Percentiles rank a stretch among this genome's conserved stretches.
These are phyloP conservation scores for Sporothrix luriei DNA, from an alignment of 2,329 filamentous ascomycete genomes.

Conservation along the genomic window DNA sequence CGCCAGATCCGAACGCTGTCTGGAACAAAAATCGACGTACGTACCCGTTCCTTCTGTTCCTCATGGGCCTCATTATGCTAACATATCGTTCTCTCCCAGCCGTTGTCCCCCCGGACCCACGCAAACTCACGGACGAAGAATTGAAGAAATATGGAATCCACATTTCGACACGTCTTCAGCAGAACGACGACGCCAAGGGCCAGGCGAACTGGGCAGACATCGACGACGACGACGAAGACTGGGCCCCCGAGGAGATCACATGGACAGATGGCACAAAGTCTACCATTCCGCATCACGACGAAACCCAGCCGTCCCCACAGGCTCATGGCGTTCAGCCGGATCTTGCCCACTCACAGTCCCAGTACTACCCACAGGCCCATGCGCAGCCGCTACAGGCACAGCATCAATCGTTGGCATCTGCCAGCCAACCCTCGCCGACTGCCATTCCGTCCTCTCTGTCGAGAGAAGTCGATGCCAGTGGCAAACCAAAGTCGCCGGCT, in stretches of 20 bases:
- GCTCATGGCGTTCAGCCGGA: neutral
- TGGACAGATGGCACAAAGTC: constrained; percentile 89
- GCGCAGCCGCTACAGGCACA: neutral
- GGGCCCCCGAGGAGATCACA: constrained; percentile 80
- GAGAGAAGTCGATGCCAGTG: constrained; percentile 41
- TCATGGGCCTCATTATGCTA: neutral
- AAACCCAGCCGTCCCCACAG: constrained; percentile 43
- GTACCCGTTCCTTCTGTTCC: constrained; percentile 40
- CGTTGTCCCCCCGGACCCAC: constrained; percentile 68
- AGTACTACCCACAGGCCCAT: neutral
- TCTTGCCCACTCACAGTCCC: constrained; percentile 27
- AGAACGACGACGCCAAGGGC: constrained; percentile 63
- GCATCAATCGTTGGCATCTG: constrained; percentile 33
- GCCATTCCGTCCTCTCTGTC: constrained; percentile 1
- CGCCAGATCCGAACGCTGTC: constrained; percentile 72
- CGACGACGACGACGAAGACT: constrained; percentile 85
- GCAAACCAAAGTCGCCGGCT: constrained; percentile 53
- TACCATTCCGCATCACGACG: constrained; percentile 66
- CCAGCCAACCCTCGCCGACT: constrained; percentile 24
- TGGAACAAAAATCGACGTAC: constrained; percentile 89
- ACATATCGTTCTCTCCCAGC: constrained; percentile 41
- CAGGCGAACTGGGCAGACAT: constrained; percentile 89
- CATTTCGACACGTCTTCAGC: constrained; percentile 74
- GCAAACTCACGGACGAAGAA: constrained; percentile 85
- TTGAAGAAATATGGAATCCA: constrained; percentile 86